Evolutionary conservation across 140 eudicot genomes (phyloP), one percentile per base, ranked within the genome.

Genomic region (Anethum foeniculum): DNA sequence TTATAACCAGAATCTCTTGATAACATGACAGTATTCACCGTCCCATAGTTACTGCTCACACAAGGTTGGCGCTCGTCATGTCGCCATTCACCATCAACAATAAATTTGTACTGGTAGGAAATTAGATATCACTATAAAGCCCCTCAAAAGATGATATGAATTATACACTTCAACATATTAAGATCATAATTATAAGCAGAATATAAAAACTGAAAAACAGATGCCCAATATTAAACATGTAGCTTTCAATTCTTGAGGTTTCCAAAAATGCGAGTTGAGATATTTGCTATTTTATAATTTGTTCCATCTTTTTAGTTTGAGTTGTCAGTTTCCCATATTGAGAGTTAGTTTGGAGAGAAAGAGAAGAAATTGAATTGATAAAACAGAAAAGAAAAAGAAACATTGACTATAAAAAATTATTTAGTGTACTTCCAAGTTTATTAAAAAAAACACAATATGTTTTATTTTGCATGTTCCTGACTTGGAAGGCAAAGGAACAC

Each of bases 21-120:
- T 80, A 96, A 79, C 72, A 89, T 87, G 75, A 96, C 88, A 8
- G 96, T 93, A 80, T 93, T 93, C 82, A 96, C 97, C 12, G 76
- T 85, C 69, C 97, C 98, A 84, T 86, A 83, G 80, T 68, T 90
- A 75, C 97, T 92, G 43, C 84, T 93, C 73, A 90, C 91, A 84
- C 87, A 89, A 16, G 96, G 97, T 85, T 89, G 97, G 80, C 84
- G 88, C 68, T 91, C 97, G 44, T 96, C 99, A 83, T 96, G 95
- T 32, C 97, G 84, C 98, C 98, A 96, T 85, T 95, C 97, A 73
- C 99, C 99, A 85, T 96, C 98, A 84, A 96, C 99, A 75, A 89
- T 87, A 86, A 93, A 96, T 78, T 95, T 95, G 88, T 88, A 95
- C 99, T 95, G 91, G 91, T 72, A 14, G 39, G 19, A 52, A 64